A percentile compares a stretch with the other conserved stretches of the same genome.
phyloP scores from a whole-genome alignment of 2,329 filamentous ascomycete genomes.

The Knoxdaviesia capensis region DNA sequence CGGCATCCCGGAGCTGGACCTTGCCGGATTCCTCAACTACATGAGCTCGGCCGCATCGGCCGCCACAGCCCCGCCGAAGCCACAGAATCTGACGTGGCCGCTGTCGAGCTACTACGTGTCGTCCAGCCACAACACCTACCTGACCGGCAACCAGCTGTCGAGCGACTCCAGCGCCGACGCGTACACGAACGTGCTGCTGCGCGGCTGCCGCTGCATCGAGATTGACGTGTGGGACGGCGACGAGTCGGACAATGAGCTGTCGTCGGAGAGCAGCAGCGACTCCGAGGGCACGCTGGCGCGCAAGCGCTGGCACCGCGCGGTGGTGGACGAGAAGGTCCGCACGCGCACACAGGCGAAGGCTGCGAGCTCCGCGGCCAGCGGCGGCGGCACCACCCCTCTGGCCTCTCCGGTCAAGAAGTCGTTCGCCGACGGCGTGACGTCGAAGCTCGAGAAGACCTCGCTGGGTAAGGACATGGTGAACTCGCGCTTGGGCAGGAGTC shows the following conservation, averaged over 20 bases:
- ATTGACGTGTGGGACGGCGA: conserved; percentile 91
- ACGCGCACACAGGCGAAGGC: conserved; percentile 38
- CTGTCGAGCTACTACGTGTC: conserved; percentile 85
- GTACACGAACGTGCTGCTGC: conserved; percentile 66
- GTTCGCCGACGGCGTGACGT: conserved; percentile 5
- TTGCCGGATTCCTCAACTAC: conserved; percentile 30
- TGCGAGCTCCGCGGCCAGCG: not conserved
- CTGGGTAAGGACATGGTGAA: conserved; percentile 21
- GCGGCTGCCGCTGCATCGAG: conserved; percentile 79
- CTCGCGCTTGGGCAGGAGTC: conserved; percentile 1
- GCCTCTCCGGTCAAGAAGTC: not conserved
- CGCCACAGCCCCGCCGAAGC: conserved; percentile 17
- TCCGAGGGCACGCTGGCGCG: conserved; percentile 20
- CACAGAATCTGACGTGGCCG: conserved; percentile 47
- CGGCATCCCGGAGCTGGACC: conserved; percentile 16
- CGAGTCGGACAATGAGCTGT: conserved; percentile 49
- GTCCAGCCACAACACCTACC: conserved; percentile 88
- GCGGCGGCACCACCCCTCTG: not conserved
- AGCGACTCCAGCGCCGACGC: conserved; percentile 74
- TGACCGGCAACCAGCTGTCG: conserved; percentile 72
- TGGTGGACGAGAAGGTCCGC: conserved; percentile 27
- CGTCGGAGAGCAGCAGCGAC: conserved; percentile 22
- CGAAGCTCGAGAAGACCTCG: conserved; percentile 26
- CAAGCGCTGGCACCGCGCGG: conserved; percentile 2
- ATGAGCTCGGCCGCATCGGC: conserved; percentile 30